These are phyloP conservation scores for Trichoderma sp. DNA, from an alignment of 2,329 filamentous ascomycete species.

Conservation along the genomic window DNA sequence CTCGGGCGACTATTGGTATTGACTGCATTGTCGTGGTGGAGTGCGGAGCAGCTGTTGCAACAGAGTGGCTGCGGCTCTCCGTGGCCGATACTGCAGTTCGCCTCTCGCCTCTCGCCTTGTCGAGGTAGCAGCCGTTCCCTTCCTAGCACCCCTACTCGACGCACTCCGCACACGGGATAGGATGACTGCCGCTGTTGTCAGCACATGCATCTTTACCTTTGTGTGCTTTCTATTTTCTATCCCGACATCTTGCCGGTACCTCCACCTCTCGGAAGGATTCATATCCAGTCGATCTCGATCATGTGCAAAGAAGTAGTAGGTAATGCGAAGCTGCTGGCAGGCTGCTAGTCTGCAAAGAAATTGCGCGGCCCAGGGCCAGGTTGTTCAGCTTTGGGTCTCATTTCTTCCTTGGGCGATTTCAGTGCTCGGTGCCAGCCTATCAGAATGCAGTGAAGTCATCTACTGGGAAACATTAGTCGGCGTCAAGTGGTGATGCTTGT, in stretches of 20 bases:
- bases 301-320: slow-evolving; percentile 1
- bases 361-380: slow-evolving; percentile 12
- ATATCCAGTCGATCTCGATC: not conserved
- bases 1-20: not conserved
- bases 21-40: not conserved
- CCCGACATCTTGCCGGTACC: not conserved
- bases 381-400: slow-evolving; percentile 15
- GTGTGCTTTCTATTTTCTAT: not conserved
- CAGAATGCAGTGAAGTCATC: not conserved
- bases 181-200: slow-evolving; percentile 4
- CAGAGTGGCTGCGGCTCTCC: slow-evolving; percentile 8
- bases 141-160: not conserved
- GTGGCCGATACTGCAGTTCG: slow-evolving; percentile 14
- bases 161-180: not conserved
- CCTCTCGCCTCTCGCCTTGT: slow-evolving; percentile 17
- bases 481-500: not conserved
- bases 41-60: slow-evolving; percentile 14
- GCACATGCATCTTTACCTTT: not conserved
- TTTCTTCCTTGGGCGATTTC: not conserved
- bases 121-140: slow-evolving; percentile 7
- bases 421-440: slow-evolving; percentile 5
- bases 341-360: slow-evolving; percentile 19
- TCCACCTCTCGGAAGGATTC: not conserved
- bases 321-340: slow-evolving; percentile 4
- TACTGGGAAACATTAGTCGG: slow-evolving; percentile 5